Base-by-base conservation (phyloP, 2,329 filamentous ascomycete genomes). In the Monosporascus sp. region DNA sequence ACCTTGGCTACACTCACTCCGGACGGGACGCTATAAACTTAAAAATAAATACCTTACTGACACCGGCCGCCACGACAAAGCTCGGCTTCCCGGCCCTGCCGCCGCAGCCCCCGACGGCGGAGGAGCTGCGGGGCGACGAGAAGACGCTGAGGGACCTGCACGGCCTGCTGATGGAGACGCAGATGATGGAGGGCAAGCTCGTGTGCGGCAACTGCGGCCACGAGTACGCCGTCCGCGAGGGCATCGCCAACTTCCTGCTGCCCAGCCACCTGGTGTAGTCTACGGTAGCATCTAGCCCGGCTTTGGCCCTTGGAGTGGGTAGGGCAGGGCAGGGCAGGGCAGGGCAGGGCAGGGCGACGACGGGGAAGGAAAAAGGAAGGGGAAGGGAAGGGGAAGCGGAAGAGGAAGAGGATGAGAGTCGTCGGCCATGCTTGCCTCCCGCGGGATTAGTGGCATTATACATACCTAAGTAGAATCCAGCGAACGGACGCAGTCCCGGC, bases 221-320 rank as follows among this genome's bases (percentile, higher is more conserved):
- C 69, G 90, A 96, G 76, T 99, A 97, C 72, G 85, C 85, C 54
- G 87, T 99, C 58, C 92, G 94, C 69, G 93, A 99, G 73, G 94
- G 94, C 5, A 96, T 97, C 70, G 90, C 91, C 55, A 97, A 97
- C 72, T 99, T 99, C 66, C 74, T 99, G 67, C 74, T 99, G 62
- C 94, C 94, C 14, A 94, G 88, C 65, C 94, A 99, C 76, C 74
- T 99, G 71, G 94, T 92, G 47, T 84, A 68, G 72, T 1, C 20
- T 35, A 14, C 9, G 6, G 48, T 11, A 27, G 31, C 27, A 9
- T 25, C 14, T 35, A 17, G 47, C 25, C 25, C 18, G 46, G 15
- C 11, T 7, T 24, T 8, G 17, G 46, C 17, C 14, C 15, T 3
- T 17, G 37, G 38, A 31, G 38, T 11, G 37, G 18, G 37, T 36